Evolutionary conservation across 2,329 filamentous ascomycete species (phyloP), one percentile per base, ranked within the genome.

Genomic region (Pseudogymnoascus destructans): DNA sequence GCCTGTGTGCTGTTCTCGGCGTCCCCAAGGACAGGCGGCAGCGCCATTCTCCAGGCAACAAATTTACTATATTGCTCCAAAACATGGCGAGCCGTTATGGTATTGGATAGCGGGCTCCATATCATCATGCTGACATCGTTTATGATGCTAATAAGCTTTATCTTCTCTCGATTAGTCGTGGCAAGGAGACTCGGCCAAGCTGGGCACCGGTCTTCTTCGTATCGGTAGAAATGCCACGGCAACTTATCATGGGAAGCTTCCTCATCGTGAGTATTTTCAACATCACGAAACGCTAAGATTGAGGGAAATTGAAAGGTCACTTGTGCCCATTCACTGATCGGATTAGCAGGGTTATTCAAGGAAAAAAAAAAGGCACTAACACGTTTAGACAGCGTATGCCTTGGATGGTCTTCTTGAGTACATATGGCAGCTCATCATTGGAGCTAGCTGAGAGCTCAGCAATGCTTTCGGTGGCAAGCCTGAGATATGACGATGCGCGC

Each of bases 351-450:
- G 23, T 27, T 27, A 19, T 25, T 32, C 13, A 25, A 2, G 19
- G 11, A 32, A 30, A 13, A 25, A 32, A n/a, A 11, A 3, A 15
- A 1, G 9, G 10, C 13, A 66, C 68, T 65, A 58, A 72, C 70
- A 69, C 64, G 46, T 66, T 67, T 57, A 72, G 63, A 49, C 65
- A 66, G 21, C 64, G 64, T 8, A 72, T 59, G 1, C 70, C 70
- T 36, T 64, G 63, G n/a, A 66, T 57, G 2, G 68, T 69, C 30
- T 65, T 62, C 59, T 65, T 67, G 59, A 63, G 64, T 7, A 69
- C 66, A 40, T 65, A 64, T 8, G 58, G 40, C 27, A 65, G 65
- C 1, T 62, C 63, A 5, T 66, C 63, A 10, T 32, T 60, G 0
- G 63, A 52, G 15, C 61, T 59, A 9, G 17, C 54, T 13, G 54